A percentile compares a stretch with the other conserved stretches of the same genome.
These are phyloP conservation scores for Trichosanthes cucumerina DNA, from an alignment of 306 rosid genomes.

Conservation along the genomic window DNA sequence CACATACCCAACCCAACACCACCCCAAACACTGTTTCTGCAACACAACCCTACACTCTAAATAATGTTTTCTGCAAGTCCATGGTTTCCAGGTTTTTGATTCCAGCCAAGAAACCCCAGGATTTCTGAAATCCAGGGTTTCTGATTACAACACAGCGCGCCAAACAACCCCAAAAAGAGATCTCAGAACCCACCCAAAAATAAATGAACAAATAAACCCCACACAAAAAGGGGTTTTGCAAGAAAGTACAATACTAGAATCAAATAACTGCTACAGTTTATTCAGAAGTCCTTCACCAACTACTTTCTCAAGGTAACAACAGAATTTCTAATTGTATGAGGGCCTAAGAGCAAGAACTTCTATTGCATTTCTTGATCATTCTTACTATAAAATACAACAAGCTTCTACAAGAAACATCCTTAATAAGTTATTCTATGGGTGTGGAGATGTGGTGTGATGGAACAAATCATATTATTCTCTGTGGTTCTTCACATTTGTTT, in stretches of 20 bases:
- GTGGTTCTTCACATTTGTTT: not conserved
- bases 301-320: not conserved
- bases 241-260: not conserved
- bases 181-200: no score
- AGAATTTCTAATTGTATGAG: not conserved
- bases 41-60: no score
- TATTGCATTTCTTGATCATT: not conserved
- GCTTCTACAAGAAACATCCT: not conserved
- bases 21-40: no score
- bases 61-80: no score
- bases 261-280: not conserved
- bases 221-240: no score
- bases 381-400: not conserved
- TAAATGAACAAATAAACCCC: no score
- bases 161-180: no score
- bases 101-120: no score
- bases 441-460: not conserved
- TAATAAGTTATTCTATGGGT: not conserved
- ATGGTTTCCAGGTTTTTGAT: no score
- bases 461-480: not conserved
- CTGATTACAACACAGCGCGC: no score
- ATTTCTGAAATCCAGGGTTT: no score
- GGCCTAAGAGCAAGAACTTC: slow-evolving; percentile 4
- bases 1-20: no score
- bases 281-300: not conserved